phyloP scores from a whole-genome alignment of 371 early-diverging fungal genomes.

The Mortierella sp. region DNA sequence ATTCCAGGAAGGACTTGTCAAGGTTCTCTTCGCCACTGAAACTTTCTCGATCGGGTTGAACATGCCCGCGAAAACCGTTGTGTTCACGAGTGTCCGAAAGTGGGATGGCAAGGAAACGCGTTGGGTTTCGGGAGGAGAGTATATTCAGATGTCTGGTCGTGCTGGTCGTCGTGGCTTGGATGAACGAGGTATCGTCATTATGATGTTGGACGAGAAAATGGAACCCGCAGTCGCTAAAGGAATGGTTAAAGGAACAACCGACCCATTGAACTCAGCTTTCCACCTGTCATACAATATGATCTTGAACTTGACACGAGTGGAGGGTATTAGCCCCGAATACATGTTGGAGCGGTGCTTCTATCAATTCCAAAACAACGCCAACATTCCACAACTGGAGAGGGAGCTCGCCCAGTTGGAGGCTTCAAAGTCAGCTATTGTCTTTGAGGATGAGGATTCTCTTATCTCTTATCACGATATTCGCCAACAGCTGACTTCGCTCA shows the following conservation, averaged over 20 bases:
- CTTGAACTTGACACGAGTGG: slow-evolving; percentile 97
- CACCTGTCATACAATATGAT: slow-evolving; percentile 99
- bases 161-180: slow-evolving; percentile 99
- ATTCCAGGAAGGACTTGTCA: slow-evolving; percentile 98
- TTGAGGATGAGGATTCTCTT: slow-evolving; percentile 81
- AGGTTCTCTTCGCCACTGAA: slow-evolving; percentile 99
- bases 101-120: slow-evolving; percentile 95
- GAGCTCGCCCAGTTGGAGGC: slow-evolving; percentile 65
- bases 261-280: slow-evolving; percentile 98
- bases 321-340: slow-evolving; percentile 95
- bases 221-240: slow-evolving; percentile 93
- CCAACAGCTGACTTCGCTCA: slow-evolving; percentile 75
- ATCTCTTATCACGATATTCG: slow-evolving; percentile 84
- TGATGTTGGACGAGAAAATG: slow-evolving; percentile 98
- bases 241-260: slow-evolving; percentile 92
- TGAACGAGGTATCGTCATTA: slow-evolving; percentile 98
- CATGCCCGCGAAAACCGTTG: slow-evolving; percentile 99
- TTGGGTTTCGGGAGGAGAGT: slow-evolving; percentile 97
- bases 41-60: slow-evolving; percentile 99
- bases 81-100: slow-evolving; percentile 98
- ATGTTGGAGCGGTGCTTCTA: slow-evolving; percentile 97
- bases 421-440: slow-evolving; percentile 65
- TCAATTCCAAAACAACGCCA: slow-evolving; percentile 95
- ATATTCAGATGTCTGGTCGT: slow-evolving; percentile 99
- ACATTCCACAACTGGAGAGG: slow-evolving; percentile 83